Evolutionary conservation across 2,329 filamentous ascomycete genomes (phyloP), one percentile per base, ranked within the genome.

Genomic region (Phialophora verrucosa): DNA sequence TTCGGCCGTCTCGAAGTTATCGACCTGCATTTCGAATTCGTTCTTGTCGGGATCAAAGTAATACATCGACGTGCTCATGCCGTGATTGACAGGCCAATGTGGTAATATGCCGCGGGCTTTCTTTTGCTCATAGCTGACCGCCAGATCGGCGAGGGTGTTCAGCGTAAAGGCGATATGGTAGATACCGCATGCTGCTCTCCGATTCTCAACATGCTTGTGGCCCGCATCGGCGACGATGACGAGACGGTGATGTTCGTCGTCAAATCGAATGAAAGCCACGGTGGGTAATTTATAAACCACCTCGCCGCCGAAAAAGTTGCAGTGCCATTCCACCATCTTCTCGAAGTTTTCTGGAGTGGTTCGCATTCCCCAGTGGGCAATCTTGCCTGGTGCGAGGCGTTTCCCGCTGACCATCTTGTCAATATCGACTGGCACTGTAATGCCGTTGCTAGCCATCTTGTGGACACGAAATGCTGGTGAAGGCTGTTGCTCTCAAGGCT

Each of bases 11-110:
- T 8, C 32, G 58, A 82, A 81, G 57, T 78, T 80, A 62, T 82
- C 79, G 2, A 82, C 78, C 70, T 83, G 81, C 2, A 76, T 79
- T 73, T 84, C 83, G 47, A 84, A 59, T 68, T 74, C 65, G 72
- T 83, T 84, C 20, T 81, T 79, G 70, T 84, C 82, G 5, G 82
- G 82, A 70, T 84, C 82, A 8, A 68, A 64, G 70, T 84, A 84
- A 71, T 84, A 84, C 47, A 84, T 79, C 68, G 76, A 79, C 0
- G 76, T 80, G 1, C 78, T 83, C 1, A 77, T 75, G 4, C 83
- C 82, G 70, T 84, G 83, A 69, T 84, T 82, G 32, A 82, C 75
- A 64, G 73, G 77, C 79, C 80, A 82, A 4, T 75, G 32, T 0
- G 83, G 83, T 14, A 62, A 20, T 14, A 57, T 57, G 5, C 54